These are phyloP conservation scores for Eutypa lata DNA, from an alignment of 2,329 filamentous ascomycete species.

Conservation along the genomic window DNA sequence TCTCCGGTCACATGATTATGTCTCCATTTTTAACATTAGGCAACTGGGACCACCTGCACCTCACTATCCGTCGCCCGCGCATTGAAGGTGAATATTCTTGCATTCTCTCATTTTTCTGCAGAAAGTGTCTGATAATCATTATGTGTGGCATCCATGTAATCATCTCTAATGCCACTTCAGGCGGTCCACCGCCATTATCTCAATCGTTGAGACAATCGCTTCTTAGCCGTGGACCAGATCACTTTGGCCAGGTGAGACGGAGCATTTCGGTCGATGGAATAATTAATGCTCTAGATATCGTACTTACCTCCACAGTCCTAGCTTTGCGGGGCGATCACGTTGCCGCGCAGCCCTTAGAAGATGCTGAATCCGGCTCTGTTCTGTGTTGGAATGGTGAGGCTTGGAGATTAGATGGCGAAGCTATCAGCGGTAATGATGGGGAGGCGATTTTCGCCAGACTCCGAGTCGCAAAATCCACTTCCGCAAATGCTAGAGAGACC, in stretches of 20 bases:
- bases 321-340: conserved; percentile 75
- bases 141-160: conserved; percentile 63
- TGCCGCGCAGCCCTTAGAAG: conserved; percentile 69
- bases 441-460: conserved; percentile 59
- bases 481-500: conserved; percentile 21
- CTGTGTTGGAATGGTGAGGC: conserved; percentile 98
- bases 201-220: conserved; percentile 42
- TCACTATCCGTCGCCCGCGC: conserved; percentile 3
- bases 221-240: conserved; percentile 58
- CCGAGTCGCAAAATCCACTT: conserved; percentile 22
- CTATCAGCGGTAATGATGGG: conserved; percentile 75
- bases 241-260: conserved; percentile 43
- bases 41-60: too few species aligned
- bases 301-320: conserved; percentile 82
- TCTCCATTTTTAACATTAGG: too few species aligned
- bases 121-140: too few species aligned
- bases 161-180: conserved; percentile 37
- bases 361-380: conserved; percentile 54
- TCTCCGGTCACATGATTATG: too few species aligned
- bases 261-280: conserved; percentile 20
- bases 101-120: neutral
- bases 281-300: conserved; percentile 42
- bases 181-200: conserved; percentile 21
- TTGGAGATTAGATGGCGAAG: conserved; percentile 65
- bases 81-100: neutral